Evolutionary conservation across 2,329 filamentous ascomycete species (phyloP), one percentile per base, ranked within the genome.

Genomic region (Aspergillus clavatus): DNA sequence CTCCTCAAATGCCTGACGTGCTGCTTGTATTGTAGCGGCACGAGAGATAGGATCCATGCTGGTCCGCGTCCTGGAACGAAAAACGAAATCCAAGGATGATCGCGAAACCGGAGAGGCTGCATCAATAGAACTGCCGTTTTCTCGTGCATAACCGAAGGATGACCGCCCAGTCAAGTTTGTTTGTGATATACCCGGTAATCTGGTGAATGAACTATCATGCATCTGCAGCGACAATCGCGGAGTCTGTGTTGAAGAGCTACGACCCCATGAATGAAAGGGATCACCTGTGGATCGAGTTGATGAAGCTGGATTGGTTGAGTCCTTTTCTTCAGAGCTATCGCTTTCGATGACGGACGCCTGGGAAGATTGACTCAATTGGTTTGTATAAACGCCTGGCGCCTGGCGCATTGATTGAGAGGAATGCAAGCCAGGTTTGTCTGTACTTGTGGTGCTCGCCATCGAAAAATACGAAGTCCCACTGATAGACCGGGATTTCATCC

Each of bases 371-470:
- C 71, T 70, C 26, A 73, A 62, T 18, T 77, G 75, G 29, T 77
- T 75, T 3, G 76, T 78, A 62, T 76, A 79, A 7, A 74, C 71
- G 38, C 74, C 69, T 8, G 76, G 77, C 3, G 72, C 73, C 54
- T 79, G 78, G 42, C 77, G 74, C 70, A 81, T 75, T 1, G 77
- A 72, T 53, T 79, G 74, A 41, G 78, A 66, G 55, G 78, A 79
- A 27, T 75, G 71, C 23, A 72, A 72, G 21, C 71, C 73, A 2
- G 75, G 73, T 24, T 72, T 71, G 46, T 69, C 71, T 49, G 71
- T 68, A 50, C 69, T 72, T 4, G 76, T 74, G 35, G 68, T 60
- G 14, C 65, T 65, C 1, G 54, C 68, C 4, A 67, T 73, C 5
- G 76, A 80, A 53, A 74, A 71, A 50, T 79, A 74, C 24, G 79